These are phyloP conservation scores for Penicilliopsis zonata DNA, from an alignment of 495 filamentous ascomycete species.

Conservation along the genomic window DNA sequence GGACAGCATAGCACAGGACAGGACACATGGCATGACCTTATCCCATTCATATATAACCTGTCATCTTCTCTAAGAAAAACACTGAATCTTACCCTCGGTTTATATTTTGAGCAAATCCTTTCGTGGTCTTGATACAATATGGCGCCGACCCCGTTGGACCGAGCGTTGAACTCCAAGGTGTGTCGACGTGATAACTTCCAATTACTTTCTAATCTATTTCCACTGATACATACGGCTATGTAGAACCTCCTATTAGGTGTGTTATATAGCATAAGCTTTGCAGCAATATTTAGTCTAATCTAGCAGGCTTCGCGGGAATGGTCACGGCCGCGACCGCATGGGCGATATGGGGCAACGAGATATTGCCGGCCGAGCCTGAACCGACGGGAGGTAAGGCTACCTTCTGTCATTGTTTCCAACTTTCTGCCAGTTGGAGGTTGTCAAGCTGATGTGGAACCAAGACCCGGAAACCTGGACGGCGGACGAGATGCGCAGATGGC, in stretches of 20 bases:
- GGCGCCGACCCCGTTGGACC: constrained; percentile 70
- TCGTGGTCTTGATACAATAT: too few species aligned
- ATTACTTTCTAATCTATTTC: too few species aligned
- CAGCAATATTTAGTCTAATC: constrained; percentile 6
- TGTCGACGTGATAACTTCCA: too few species aligned
- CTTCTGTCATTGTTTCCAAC: background rate
- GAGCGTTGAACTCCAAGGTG: constrained; percentile 70
- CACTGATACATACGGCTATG: constrained; percentile 7
- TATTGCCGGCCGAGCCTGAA: constrained; percentile 61
- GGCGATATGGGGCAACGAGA: constrained; percentile 71
- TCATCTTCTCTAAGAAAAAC: too few species aligned
- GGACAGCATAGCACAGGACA: too few species aligned
- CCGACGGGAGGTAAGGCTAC: constrained; percentile 54
- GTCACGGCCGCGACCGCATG: constrained; percentile 74
- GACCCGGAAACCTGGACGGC: constrained; percentile 63
- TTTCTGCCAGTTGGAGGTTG: background rate
- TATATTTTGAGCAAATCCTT: too few species aligned
- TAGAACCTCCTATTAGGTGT: constrained; percentile 51
- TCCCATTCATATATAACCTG: too few species aligned
- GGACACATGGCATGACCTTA: too few species aligned
- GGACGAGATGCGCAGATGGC: constrained; percentile 63
- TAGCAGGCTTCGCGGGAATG: constrained; percentile 57
- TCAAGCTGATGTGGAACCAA: constrained; percentile 8
- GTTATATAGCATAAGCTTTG: background rate
- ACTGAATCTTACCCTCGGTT: too few species aligned